These are phyloP conservation scores for Lichtheimia ramosa DNA, from an alignment of 371 early-diverging fungal genomes.

Conservation along the genomic window DNA sequence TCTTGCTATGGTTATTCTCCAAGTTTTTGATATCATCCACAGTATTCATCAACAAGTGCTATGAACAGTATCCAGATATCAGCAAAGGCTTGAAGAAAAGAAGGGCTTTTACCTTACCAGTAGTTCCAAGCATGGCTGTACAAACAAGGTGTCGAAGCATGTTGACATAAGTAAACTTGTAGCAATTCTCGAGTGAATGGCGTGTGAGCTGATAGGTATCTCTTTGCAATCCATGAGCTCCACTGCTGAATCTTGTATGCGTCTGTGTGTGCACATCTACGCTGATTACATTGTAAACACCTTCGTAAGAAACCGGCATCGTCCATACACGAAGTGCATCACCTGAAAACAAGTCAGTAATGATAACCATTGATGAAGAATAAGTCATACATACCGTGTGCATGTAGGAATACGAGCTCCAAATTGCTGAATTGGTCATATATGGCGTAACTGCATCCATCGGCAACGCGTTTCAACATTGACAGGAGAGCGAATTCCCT, in stretches of 20 bases:
- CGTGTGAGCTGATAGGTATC: too few relatives aligned
- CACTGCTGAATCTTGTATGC: not conserved
- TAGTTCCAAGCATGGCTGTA: constrained; percentile 1
- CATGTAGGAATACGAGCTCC: constrained; percentile 10
- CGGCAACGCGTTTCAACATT: constrained; percentile 19
- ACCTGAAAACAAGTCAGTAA: not conserved
- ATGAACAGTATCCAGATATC: too few relatives aligned
- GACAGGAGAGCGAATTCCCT: constrained; percentile 18
- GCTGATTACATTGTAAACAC: not conserved
- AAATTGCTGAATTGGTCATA: constrained; percentile 14
- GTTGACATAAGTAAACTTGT: too few relatives aligned
- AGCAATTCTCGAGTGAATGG: too few relatives aligned
- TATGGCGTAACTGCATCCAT: constrained; percentile 9
- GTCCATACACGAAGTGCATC: constrained; percentile 9
- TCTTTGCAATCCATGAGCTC: not conserved
- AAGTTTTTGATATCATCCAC: too few relatives aligned
- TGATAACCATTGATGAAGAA: too few relatives aligned
- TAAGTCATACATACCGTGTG: constrained; percentile 9
- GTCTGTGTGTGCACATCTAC: not conserved
- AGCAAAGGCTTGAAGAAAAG: too few relatives aligned
- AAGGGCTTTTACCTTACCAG: not conserved
- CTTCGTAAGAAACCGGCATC: not conserved
- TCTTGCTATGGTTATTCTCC: too few relatives aligned
- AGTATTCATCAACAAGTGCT: too few relatives aligned
- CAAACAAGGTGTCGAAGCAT: too few relatives aligned